These are phyloP conservation scores for Rhizophagus clarus DNA, from an alignment of 192 early-diverging fungal species.

Conservation along the genomic window DNA sequence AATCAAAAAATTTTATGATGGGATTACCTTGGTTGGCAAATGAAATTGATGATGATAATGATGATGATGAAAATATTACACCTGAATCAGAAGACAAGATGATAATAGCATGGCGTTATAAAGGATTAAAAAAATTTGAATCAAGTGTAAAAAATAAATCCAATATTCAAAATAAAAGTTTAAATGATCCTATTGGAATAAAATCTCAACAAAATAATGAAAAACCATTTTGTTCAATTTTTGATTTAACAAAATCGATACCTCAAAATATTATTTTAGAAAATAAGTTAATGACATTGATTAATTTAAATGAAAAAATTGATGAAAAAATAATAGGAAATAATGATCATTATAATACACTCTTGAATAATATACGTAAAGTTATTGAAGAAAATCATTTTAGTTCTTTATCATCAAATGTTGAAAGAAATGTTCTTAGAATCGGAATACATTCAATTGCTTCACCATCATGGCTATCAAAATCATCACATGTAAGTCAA, in stretches of 20 bases:
- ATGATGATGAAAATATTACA: slow-evolving; percentile 42
- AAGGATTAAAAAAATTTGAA: slow-evolving; percentile 72
- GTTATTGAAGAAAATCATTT: slow-evolving; percentile 63
- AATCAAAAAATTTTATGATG: slow-evolving; percentile 58
- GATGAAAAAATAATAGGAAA: too few relatives aligned
- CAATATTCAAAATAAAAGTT: not conserved
- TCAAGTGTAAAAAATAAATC: slow-evolving; percentile 26
- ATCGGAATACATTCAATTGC: slow-evolving; percentile 82
- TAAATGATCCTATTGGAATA: not conserved
- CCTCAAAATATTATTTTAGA: slow-evolving; percentile 43
- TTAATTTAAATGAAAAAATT: slow-evolving; percentile 32
- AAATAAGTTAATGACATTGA: slow-evolving; percentile 37
- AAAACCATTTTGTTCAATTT: slow-evolving; percentile 74
- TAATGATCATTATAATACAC: slow-evolving; percentile 33
- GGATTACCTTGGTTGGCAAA: slow-evolving; percentile 66
- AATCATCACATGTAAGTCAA: slow-evolving; percentile 51
- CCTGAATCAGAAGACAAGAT: slow-evolving; percentile 62
- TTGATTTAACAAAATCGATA: slow-evolving; percentile 85
- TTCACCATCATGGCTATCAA: slow-evolving; percentile 77
- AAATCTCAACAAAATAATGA: slow-evolving; percentile 32
- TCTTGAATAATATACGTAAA: slow-evolving; percentile 51
- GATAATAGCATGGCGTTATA: slow-evolving; percentile 96
- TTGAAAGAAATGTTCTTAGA: slow-evolving; percentile 69
- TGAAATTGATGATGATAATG: slow-evolving; percentile 50
- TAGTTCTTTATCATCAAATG: slow-evolving; percentile 32